phyloP scores from a whole-genome alignment of 2,329 filamentous ascomycete genomes.

The Emmonsiellopsis sp. region DNA sequence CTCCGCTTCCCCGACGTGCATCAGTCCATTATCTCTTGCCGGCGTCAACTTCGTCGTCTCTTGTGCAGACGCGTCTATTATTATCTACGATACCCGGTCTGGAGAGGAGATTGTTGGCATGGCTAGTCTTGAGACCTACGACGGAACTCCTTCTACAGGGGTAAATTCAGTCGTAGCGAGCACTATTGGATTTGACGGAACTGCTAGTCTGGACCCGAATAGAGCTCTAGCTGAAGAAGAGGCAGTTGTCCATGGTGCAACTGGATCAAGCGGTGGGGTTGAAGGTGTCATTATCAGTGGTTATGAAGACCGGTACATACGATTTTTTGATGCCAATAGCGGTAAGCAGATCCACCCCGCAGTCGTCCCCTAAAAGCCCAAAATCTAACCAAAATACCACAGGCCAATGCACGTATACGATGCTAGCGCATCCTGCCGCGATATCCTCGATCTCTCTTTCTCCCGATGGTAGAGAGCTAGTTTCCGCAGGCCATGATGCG shows the following conservation, averaged over 20 bases:
- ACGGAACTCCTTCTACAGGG: slow-evolving; percentile 70
- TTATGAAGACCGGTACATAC: slow-evolving; percentile 90
- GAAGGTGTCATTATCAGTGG: slow-evolving; percentile 94
- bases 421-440: slow-evolving; percentile 90
- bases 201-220: slow-evolving; percentile 51
- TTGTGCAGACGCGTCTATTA: slow-evolving; percentile 79
- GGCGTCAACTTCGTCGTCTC: slow-evolving; percentile 90
- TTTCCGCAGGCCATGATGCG: slow-evolving; percentile 92
- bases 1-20: slow-evolving; percentile 73
- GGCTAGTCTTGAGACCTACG: slow-evolving; percentile 90
- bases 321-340: slow-evolving; percentile 97
- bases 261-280: slow-evolving; percentile 69
- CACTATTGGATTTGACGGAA: slow-evolving; percentile 66
- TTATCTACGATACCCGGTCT: slow-evolving; percentile 85
- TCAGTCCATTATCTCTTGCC: slow-evolving; percentile 72
- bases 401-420: slow-evolving; percentile 99
- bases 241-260: slow-evolving; percentile 66
- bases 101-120: slow-evolving; percentile 88
- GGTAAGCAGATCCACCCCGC: slow-evolving; percentile 53
- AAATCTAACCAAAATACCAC: slow-evolving; percentile 4
- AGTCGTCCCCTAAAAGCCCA: slow-evolving; percentile 11
- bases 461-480: slow-evolving; percentile 86
- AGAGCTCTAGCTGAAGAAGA: slow-evolving; percentile 61
- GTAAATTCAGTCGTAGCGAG: slow-evolving; percentile 90
- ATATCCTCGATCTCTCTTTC: slow-evolving; percentile 88